Percentiles rank a stretch among this genome's conserved stretches.
Conservation (phyloP, 192 early-diverging fungal genomes). For the Coemansia aciculifera region DNA sequence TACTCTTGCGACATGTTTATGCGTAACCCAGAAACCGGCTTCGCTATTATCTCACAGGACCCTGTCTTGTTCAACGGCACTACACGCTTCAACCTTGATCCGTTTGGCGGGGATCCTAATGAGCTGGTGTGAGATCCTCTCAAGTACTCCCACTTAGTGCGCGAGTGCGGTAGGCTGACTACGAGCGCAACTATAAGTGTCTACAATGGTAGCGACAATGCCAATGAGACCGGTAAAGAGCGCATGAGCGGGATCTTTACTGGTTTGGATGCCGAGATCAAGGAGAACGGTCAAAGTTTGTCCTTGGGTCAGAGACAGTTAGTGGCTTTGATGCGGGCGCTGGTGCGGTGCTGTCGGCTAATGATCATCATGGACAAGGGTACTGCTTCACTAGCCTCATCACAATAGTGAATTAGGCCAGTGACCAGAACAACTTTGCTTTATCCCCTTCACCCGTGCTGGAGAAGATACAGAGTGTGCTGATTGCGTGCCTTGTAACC, state of each 20-base stretch:
- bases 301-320: constrained; percentile 76
- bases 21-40: no score
- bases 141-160: constrained; percentile 66
- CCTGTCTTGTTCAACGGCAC: constrained; percentile 74
- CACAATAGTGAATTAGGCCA: no score
- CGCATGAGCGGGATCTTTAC: constrained; percentile 39
- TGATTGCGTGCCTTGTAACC: no score
- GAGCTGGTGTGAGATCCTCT: constrained; percentile 72
- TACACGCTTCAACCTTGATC: constrained; percentile 85
- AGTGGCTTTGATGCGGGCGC: constrained; percentile 71
- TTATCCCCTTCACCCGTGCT: no score
- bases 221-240: constrained; percentile 1
- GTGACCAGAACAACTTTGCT: no score
- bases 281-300: constrained; percentile 77
- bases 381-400: no score
- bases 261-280: constrained; percentile 70
- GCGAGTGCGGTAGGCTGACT: constrained; percentile 17
- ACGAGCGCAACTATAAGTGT: background rate
- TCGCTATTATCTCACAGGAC: constrained; percentile 91
- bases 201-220: background rate
- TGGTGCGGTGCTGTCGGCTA: constrained; percentile 64
- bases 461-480: no score
- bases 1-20: no score
- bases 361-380: constrained; percentile 83
- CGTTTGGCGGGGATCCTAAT: constrained; percentile 76